phyloP scores from a whole-genome alignment of 2,329 filamentous ascomycete species.

The Intubia oerlemansii region DNA sequence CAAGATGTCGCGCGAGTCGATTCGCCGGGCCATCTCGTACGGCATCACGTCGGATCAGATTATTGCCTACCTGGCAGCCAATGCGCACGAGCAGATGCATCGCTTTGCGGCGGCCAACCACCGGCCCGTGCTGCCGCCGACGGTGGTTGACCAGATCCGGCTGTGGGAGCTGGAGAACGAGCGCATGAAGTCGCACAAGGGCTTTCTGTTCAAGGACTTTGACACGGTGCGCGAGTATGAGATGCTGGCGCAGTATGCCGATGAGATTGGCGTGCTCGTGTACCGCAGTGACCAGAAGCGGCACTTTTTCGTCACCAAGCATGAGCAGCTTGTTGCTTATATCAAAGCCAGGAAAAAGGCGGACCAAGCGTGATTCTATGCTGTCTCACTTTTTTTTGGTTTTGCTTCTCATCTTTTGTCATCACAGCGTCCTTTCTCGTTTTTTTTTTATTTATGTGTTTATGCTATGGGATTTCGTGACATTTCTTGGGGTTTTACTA shows the following conservation, averaged over 20 bases:
- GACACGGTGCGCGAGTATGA: constrained; percentile 47
- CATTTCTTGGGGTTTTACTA: not conserved
- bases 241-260: constrained; percentile 55
- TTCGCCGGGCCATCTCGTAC: constrained; percentile 66
- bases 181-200: constrained; percentile 64
- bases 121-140: constrained; percentile 67
- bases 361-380: constrained; percentile 8
- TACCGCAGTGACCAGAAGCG: constrained; percentile 66
- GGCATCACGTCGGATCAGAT: constrained; percentile 94
- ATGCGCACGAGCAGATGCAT: constrained; percentile 88
- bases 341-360: constrained; percentile 42
- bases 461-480: not conserved
- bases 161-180: constrained; percentile 97
- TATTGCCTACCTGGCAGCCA: constrained; percentile 74
- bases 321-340: constrained; percentile 74
- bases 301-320: constrained; percentile 79
- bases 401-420: no score
- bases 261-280: constrained; percentile 72
- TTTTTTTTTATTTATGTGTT: not conserved
- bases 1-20: constrained; percentile 71
- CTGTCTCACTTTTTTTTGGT: not conserved
- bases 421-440: no score
- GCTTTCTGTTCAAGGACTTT: constrained; percentile 84
- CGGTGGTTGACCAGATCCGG: constrained; percentile 90
- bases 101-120: constrained; percentile 35